Evolutionary conservation across 768 basidiomycete genomes (phyloP).

Genomic region (Trametes meyenii): DNA sequence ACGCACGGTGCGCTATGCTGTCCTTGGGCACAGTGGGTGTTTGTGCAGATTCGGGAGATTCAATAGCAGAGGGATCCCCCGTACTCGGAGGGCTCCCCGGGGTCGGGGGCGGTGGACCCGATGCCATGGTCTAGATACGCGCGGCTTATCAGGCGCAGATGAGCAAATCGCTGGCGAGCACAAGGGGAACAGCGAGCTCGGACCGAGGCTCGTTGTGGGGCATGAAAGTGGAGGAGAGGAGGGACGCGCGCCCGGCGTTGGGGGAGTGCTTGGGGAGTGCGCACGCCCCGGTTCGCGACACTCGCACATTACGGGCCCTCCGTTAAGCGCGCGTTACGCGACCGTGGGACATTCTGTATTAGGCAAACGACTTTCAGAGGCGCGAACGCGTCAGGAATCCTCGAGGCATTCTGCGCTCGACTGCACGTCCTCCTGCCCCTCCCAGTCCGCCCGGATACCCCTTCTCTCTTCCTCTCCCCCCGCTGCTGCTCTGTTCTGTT

Average conservation of each 20-base stretch:
- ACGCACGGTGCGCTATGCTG: slow-evolving; percentile 32
- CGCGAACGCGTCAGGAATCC: slow-evolving; percentile 22
- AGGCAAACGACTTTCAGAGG: slow-evolving; percentile 13
- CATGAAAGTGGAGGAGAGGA: slow-evolving; percentile 13
- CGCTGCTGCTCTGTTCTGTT: slow-evolving; percentile 13
- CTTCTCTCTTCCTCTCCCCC: slow-evolving; percentile 12
- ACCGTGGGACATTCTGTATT: slow-evolving; percentile 4
- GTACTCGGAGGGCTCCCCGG: slow-evolving; percentile 17
- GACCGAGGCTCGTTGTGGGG: not conserved
- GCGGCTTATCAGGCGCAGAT: not conserved
- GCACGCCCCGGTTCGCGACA: slow-evolving; percentile 3
- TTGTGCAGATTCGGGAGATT: slow-evolving; percentile 12
- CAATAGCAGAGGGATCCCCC: slow-evolving; percentile 3
- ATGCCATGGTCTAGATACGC: not conserved
- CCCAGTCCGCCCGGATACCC: slow-evolving; percentile 21
- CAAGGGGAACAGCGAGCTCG: not conserved
- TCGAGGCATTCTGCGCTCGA: slow-evolving; percentile 22
- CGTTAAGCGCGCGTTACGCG: slow-evolving; percentile 9
- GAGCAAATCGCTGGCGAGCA: not conserved
- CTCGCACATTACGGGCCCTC: slow-evolving; percentile 6
- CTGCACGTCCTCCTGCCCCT: slow-evolving; percentile 13
- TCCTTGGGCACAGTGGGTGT: slow-evolving; percentile 15
- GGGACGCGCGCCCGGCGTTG: not conserved
- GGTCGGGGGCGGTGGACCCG: slow-evolving; percentile 4
- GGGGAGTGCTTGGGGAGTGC: not conserved